Percentiles rank a stretch among this genome's conserved stretches.
These are phyloP conservation scores for Dendrostoma leiphaemia DNA, from an alignment of 2,329 filamentous ascomycete species.

Conservation along the genomic window DNA sequence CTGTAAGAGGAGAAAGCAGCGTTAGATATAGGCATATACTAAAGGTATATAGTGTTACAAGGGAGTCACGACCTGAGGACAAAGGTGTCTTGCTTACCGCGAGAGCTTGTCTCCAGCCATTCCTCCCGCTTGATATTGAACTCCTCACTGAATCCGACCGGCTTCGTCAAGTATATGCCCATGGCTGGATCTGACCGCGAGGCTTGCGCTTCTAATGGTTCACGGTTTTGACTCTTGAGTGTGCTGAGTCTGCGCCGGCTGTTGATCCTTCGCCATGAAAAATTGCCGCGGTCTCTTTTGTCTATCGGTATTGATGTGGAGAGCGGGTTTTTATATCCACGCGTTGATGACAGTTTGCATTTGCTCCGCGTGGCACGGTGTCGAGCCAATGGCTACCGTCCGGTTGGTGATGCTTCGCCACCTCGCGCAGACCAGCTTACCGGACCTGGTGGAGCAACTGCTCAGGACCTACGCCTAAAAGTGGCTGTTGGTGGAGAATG, in stretches of 20 bases:
- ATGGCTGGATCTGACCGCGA: neutral
- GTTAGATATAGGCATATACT: neutral
- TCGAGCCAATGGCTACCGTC: neutral
- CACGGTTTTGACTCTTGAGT: neutral
- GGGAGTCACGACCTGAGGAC: neutral
- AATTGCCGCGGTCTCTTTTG: no score
- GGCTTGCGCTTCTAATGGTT: neutral
- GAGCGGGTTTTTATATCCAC: neutral
- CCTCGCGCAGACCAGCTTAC: neutral
- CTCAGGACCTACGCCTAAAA: no score
- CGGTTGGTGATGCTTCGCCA: neutral
- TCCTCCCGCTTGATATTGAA: neutral
- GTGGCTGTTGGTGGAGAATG: no score
- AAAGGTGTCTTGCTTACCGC: neutral
- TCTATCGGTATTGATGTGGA: neutral
- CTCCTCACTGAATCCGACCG: neutral
- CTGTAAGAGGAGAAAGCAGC: neutral
- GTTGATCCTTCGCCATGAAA: neutral
- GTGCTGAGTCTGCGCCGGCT: neutral
- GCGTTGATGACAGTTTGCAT: neutral
- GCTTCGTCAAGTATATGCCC: neutral
- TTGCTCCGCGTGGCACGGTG: neutral
- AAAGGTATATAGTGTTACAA: neutral
- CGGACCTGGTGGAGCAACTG: no score
- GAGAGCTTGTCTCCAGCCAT: neutral